Base-by-base conservation (phyloP, 352 stramenopile species). In the Globisporangium lucens region DNA sequence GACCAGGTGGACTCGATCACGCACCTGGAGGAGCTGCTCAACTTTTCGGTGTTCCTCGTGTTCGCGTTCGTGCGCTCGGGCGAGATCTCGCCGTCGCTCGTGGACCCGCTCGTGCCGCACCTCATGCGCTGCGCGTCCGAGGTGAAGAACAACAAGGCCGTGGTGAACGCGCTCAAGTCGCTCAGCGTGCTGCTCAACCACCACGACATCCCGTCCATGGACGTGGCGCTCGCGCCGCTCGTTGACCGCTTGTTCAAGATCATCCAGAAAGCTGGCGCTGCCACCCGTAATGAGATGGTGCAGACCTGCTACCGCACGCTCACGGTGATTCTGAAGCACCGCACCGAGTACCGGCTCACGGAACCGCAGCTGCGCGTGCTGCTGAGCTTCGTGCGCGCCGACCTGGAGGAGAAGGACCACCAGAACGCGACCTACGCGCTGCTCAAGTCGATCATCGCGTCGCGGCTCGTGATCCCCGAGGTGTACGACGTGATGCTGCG, bases 401-500 rank as follows among this genome's bases (percentile, higher is more conserved):
- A 98, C 66, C 68, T 99, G 27, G 86, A 97, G 59, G 94, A 98
- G 60, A 91, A 87, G 60, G 94, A 98, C 62, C 92, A 98, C 66
- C 94, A 98, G 71, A 98, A 98, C 78, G 83, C 95, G 24, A 98
- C 97, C 22, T 97, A 98, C 69, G 80, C 89, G 49, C 78, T 98
- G 59, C 79, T 98, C 5, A 98, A 98, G 69, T 84, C 90, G 20
- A 93, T 99, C 62, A 85, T 95, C 46, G 86, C 89, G 35, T 96
- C 90, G 6, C 90, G 82, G 24, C 95, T 97, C 36, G 85, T 98
- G 13, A 97, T 98, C 56, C 80, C 94, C 53, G 95, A 98, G 72
- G 89, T 99, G 64, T 99, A 99, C 75, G 97, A 99, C 71, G 81
- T 99, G 15, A 98, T 99, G 82, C 86, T 98, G 55, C 90, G 88